Base-by-base conservation (phyloP, 2,329 filamentous ascomycete species). In the Xylariaceae sp. region DNA sequence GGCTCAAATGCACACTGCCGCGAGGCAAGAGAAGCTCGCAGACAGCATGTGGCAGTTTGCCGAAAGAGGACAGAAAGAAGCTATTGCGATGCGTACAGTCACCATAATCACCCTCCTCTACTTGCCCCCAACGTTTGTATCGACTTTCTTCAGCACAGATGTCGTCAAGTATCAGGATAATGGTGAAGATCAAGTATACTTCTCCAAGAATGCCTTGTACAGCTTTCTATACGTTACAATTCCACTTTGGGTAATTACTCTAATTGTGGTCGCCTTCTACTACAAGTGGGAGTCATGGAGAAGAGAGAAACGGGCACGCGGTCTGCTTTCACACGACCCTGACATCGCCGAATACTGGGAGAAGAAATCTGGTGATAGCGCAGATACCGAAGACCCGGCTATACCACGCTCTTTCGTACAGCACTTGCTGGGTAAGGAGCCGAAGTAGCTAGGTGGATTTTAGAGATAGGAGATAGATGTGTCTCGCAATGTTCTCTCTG, bases 101-200 rank as follows among this genome's bases (percentile, higher is more conserved):
- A 69, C 71, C 3, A 59, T 72, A 7, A 68, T 74, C 6, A 74
- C 71, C 0, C 56, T 75, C 4, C 28, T 74, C 1, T 74, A 71
- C 43, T 65, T 75, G 12, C 73, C 73, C 2, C 71, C 70, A 8
- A 74, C 72, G 3, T 74, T 75, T 56, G 71, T 75, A 3, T 74
- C 71, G 69, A 76, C 75, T 2, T 74, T 77, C 48, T 77, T 77
- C 39, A 60, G 59, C 11, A 64, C 59, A 7, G 61, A 62, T 14
- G 57, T 64, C 4, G 36, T 64, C 9, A 64, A 60, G 26, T 62
- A 62, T 19, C 59, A 62, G 8, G 53, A 19, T 33, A 14, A 45
- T 14, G 53, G 51, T 12, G 29, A 44, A 36, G 51, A 58, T 33
- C 31, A 51, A 29, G 56, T 55, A 12, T 51, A 50, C n/a, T 58